Evolutionary conservation across 2,329 filamentous ascomycete species (phyloP).

Genomic region (Raffaelea arxii): DNA sequence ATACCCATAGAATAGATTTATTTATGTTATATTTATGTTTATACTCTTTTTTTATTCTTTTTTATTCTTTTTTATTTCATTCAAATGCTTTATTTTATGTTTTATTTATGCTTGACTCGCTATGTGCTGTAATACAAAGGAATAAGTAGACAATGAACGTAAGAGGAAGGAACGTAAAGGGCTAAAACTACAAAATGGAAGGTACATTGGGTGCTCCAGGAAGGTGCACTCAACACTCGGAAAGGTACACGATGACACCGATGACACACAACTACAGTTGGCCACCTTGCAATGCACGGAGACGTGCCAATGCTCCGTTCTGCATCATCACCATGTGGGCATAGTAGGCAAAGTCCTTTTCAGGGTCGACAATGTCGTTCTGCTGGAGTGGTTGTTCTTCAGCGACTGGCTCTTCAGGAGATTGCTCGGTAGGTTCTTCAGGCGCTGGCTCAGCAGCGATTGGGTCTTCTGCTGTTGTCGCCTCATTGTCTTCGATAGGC

Average conservation of each 20-base stretch:
- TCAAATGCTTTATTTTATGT: too few species aligned
- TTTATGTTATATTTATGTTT: background rate
- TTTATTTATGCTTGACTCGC: too few species aligned
- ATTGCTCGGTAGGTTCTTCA: conserved; percentile 2
- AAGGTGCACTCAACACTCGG: too few species aligned
- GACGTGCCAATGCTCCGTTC: conserved; percentile 11
- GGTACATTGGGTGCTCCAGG: too few species aligned
- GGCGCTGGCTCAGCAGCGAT: background rate
- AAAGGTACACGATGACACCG: too few species aligned
- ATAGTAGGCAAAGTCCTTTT: conserved; percentile 15
- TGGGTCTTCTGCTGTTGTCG: background rate
- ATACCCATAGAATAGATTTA: background rate
- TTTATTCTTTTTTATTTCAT: background rate
- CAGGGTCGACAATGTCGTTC: background rate
- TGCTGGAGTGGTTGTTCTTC: background rate
- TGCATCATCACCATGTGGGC: conserved; percentile 19
- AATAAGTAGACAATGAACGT: too few species aligned
- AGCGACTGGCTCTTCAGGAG: too few species aligned
- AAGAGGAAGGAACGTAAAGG: too few species aligned
- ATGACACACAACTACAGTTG: too few species aligned
- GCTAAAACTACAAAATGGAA: too few species aligned
- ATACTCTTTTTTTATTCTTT: background rate
- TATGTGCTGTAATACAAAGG: too few species aligned
- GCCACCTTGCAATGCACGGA: conserved; percentile 14
- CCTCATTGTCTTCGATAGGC: too few species aligned